These are phyloP conservation scores for Suhomyces sp. DNA, from an alignment of 805 yeast genomes.

Conservation along the genomic window DNA sequence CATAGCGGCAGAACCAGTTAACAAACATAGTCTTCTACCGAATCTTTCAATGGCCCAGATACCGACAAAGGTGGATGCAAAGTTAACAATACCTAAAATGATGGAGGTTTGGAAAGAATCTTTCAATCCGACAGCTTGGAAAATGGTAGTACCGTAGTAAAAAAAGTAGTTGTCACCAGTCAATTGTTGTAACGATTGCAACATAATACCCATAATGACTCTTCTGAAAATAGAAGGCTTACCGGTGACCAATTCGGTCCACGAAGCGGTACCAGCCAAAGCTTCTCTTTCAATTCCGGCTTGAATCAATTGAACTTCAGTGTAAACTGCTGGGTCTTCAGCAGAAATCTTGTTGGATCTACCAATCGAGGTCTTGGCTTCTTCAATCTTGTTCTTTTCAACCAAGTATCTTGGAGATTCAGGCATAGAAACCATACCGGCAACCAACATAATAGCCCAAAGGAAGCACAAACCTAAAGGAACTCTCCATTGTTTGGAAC, in stretches of 20 bases:
- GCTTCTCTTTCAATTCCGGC: constrained; percentile 30
- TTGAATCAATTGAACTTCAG: constrained; percentile 25
- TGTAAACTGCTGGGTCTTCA: constrained; percentile 24
- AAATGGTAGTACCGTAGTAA: constrained; percentile 63
- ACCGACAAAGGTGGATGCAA: constrained; percentile 52
- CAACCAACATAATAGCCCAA: constrained; percentile 24
- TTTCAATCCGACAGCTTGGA: constrained; percentile 53
- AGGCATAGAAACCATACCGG: constrained; percentile 27
- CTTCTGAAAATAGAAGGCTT: constrained; percentile 26
- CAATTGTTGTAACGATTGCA: constrained; percentile 52
- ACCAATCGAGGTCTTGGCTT: constrained; percentile 25
- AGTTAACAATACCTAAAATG: constrained; percentile 54
- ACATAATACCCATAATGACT: constrained; percentile 23
- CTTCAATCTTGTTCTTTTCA: constrained; percentile 22
- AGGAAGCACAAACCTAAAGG: constrained; percentile 29
- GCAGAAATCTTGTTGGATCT: constrained; percentile 22
- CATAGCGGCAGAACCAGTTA: constrained; percentile 43
- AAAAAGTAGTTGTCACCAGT: constrained; percentile 66
- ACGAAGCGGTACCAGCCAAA: constrained; percentile 25
- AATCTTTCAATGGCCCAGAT: constrained; percentile 50
- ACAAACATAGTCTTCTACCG: constrained; percentile 53
- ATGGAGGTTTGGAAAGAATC: constrained; percentile 63
- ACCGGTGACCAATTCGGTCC: constrained; percentile 25
- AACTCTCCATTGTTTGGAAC: constrained; percentile 26
- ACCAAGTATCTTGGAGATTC: constrained; percentile 28